Evolutionary conservation across 192 early-diverging fungal species (phyloP), one percentile per base, ranked within the genome.

Genomic region (Backusella tarrabulga): DNA sequence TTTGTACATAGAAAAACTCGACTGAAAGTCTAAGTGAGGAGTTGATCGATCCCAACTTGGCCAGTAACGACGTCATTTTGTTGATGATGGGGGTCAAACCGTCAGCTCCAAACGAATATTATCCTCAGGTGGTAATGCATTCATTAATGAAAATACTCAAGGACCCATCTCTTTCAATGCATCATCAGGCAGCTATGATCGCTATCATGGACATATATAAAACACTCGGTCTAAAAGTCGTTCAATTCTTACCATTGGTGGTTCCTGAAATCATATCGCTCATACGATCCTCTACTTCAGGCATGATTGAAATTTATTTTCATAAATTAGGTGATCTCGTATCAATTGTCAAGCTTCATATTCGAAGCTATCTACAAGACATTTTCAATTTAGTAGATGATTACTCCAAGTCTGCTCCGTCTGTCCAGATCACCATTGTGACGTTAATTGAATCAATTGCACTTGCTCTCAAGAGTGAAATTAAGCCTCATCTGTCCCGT

Each of bases 151-250:
- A 93, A 81, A 97, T 99, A 67, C 79, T 98, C 44, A 80, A 90
- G 40, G 95, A 97, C 82, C 87, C 92, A 8, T 91, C 92, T 1
- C 83, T 97, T 26, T 91, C 90, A 72, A 86, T 86, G 14, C 93
- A 95, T 73, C 95, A 99, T 81, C 91, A 92, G 11, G 89, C 92
- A 3, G 97, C 94, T 0, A 92, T 96, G 36, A 91, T 95, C 67
- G 97, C 96, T 8, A 89, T 98, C 38, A 93, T 98, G 87, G 93
- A 93, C 40, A 97, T 99, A 70, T 99, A 96, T 84, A 94, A 94
- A 68, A 92, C 96, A 0, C 81, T 96, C 0, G 94, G 95, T 5
- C 74, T 96, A 9, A 95, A 96, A 81, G 92, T 93, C 73, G 95
- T 96, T 19, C 94, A 93, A 23, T 96, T 95, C 72, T 84, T 97